These are phyloP conservation scores for Aspergillus caelatus DNA, from an alignment of 2,329 filamentous ascomycete species.

Conservation along the genomic window DNA sequence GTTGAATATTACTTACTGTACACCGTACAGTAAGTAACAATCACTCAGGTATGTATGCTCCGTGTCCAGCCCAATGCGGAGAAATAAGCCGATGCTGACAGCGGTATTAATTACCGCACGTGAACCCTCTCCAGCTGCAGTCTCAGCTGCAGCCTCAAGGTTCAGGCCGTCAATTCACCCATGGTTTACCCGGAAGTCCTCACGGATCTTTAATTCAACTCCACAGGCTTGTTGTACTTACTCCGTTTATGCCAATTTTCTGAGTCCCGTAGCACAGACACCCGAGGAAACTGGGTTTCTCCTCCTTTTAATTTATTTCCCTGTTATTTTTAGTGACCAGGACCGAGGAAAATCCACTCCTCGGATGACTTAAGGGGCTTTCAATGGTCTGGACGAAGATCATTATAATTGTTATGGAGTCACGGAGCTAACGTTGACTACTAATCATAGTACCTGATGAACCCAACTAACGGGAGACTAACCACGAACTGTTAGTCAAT, in stretches of 20 bases:
- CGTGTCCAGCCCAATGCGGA: not conserved
- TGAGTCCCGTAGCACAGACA: not conserved
- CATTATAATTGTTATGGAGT: not conserved
- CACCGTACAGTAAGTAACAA: no score
- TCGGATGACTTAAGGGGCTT: not conserved
- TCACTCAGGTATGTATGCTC: not conserved
- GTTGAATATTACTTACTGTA: not conserved
- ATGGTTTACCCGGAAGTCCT: not conserved
- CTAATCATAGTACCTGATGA: conserved; percentile 1
- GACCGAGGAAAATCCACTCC: not conserved
- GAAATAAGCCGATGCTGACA: not conserved
- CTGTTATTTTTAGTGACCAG: not conserved
- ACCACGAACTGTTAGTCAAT: not conserved
- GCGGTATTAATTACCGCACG: not conserved
- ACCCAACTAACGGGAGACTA: not conserved
- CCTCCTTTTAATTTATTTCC: conserved; percentile 1
- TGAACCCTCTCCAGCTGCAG: not conserved
- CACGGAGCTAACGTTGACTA: not conserved
- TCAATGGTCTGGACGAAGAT: conserved; percentile 2
- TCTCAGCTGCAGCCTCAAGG: not conserved
- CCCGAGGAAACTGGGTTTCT: not conserved
- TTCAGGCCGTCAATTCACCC: not conserved
- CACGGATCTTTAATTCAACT: not conserved
- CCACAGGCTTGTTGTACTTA: not conserved
- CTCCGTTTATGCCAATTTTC: not conserved